Base-by-base conservation (phyloP, 2,329 filamentous ascomycete species). In the Pseudogymnoascus sp. region DNA sequence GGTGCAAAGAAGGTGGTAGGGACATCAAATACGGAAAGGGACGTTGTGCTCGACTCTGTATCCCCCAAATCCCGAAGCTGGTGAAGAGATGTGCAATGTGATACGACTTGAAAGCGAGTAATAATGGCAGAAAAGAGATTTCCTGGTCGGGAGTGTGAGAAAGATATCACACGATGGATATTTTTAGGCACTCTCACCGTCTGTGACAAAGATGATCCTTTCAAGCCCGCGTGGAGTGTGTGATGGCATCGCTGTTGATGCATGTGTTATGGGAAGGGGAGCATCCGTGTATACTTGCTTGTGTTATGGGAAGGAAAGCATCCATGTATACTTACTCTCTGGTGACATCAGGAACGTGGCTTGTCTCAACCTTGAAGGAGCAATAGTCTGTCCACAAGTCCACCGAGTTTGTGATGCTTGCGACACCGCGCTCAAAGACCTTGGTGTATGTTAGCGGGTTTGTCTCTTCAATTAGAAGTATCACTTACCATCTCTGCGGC, bases 311-410 rank as follows among this genome's bases (percentile, higher is more conserved):
- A 82, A 82, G 81, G 81, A 86, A 87, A 86, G 73, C 73, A 75
- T 81, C 80, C 79, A 78, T 76, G 73, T 77, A 79, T 83, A 97
- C 94, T 97, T 96, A 99, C 94, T 97, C 94, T 96, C 94, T 88
- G 79, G 97, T 95, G 76, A 95, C 83, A 74, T 95, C 90, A 71
- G 90, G 84, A 74, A 96, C 92, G 78, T 99, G 94, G 69, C 90
- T 94, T 63, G 94, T 97, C 74, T 97, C 92, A 79, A 94, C 92
- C 76, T 97, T 97, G 85, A 97, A 97, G 71, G 87, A 85, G 79
- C 93, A 97, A 79, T 97, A 99, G 71, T 96, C 92, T 60, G 91
- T 89, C 94, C 94, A 99, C 64, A 99, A 81, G 74, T 99, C 94
- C 71, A 97, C 92, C 36, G 93, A 97, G 72, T 90, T 91, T 62